Base-by-base conservation (phyloP, 768 basidiomycete genomes). In the Leccinum longicurvipes region DNA sequence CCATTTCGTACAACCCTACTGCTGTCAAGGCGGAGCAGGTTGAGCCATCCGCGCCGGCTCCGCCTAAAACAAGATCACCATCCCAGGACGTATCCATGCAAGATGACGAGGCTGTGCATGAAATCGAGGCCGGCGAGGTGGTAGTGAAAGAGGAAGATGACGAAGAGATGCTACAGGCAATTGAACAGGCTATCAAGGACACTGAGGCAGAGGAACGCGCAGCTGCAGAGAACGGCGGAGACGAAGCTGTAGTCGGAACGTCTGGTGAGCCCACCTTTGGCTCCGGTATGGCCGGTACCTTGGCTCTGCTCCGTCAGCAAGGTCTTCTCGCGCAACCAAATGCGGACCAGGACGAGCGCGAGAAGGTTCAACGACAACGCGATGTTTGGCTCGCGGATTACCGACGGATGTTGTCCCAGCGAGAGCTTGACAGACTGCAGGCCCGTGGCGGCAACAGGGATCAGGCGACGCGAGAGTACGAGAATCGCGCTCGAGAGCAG, bases 311-410 rank as follows among this genome's bases (percentile, higher is more conserved):
- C 6, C 86, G 91, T 41, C 86, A 93, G 60, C 93, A 97, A 73
- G 97, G 97, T n/a, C 79, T 97, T 21, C 69, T 98, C 34, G 82
- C 89, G 7, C 72, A 80, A 11, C 79, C 85, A 2, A 73, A 76
- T 6, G 72, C 83, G 0, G 89, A 94, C 57, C 82, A 83, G 57
- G 61, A 65, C 12, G 86, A 91, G 4, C 87, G 94, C 34, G 97
- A 99, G 71, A 79, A 77, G 51, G 79, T 86, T 4, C 94, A 98
- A 70, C 78, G 81, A 55, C 88, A 94, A 66, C 82, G 89, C 24
- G 95, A 98, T 72, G 59, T 88, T 2, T 99, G 96, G 95, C 75
- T 98, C 5, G 87, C 92, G 3, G 88, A 93, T 53, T 86, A 93
- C 67, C 84, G 94, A 42, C 80, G 79, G 32, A 80, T 85, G 54